Conservation (phyloP, 495 filamentous ascomycete species). For the Aeminium ludgeri region DNA sequence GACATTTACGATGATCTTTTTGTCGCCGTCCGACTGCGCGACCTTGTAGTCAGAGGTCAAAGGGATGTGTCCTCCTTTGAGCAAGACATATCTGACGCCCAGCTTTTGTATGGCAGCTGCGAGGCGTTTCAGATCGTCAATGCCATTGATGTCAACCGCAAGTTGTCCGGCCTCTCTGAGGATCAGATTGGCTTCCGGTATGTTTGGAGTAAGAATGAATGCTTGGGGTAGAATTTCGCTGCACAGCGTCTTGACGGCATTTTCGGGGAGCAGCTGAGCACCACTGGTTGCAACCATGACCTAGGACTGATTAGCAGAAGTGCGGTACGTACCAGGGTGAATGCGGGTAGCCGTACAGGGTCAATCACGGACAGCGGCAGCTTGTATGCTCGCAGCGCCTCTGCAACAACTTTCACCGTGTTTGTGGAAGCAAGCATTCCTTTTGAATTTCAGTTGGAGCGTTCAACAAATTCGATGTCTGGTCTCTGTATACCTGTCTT, state of each 20-base stretch:
- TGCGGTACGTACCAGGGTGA: neutral
- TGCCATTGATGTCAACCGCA: slow-evolving; percentile 31
- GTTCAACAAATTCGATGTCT: neutral
- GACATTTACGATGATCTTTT: slow-evolving; percentile 53
- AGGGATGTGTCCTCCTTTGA: slow-evolving; percentile 90
- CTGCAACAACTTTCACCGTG: slow-evolving; percentile 58
- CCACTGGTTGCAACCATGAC: slow-evolving; percentile 90
- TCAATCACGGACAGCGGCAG: slow-evolving; percentile 59
- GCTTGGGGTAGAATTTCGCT: slow-evolving; percentile 54
- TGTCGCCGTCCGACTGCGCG: slow-evolving; percentile 39
- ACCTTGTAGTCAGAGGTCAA: slow-evolving; percentile 43
- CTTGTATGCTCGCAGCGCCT: slow-evolving; percentile 42
- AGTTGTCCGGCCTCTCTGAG: slow-evolving; percentile 41
- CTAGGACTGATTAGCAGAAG: slow-evolving; percentile 28
- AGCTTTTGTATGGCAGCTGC: slow-evolving; percentile 47
- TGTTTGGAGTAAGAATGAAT: slow-evolving; percentile 76
- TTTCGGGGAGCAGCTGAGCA: slow-evolving; percentile 51
- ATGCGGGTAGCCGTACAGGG: slow-evolving; percentile 39
- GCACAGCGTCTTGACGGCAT: slow-evolving; percentile 48
- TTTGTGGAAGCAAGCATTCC: slow-evolving; percentile 79
- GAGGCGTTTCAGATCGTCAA: slow-evolving; percentile 47
- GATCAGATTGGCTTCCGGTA: slow-evolving; percentile 70
- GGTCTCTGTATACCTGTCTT: slow-evolving; percentile 51
- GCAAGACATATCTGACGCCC: slow-evolving; percentile 61
- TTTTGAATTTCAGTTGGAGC: slow-evolving; percentile 22